A percentile compares a stretch with the other conserved stretches of the same genome.
Evolutionary conservation across 345 rosid species (phyloP).

Genomic region (Euclidium syriacum): DNA sequence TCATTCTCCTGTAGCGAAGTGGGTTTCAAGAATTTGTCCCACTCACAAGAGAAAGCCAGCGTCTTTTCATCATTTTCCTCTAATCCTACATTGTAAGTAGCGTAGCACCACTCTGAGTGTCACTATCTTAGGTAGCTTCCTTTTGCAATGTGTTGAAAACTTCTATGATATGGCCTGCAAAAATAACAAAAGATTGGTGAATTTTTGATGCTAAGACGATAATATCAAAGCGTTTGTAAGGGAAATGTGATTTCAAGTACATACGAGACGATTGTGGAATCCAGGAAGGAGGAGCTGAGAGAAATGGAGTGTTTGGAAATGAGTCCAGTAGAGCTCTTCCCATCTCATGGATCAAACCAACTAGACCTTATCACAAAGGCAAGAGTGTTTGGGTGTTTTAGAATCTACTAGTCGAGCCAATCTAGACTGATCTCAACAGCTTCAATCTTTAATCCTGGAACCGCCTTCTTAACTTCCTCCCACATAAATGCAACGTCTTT

Average conservation of each 20-base stretch:
- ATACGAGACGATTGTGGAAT: constrained; percentile 50
- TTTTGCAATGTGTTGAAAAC: constrained; percentile 41
- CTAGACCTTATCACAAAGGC: not conserved
- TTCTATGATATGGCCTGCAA: constrained; percentile 62
- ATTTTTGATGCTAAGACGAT: no score
- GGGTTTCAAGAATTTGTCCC: constrained; percentile 56
- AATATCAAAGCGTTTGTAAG: no score
- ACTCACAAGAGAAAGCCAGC: constrained; percentile 47
- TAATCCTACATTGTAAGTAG: constrained; percentile 51
- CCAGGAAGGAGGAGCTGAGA: constrained; percentile 51
- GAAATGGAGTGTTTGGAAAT: constrained; percentile 56
- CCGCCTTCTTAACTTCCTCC: constrained; percentile 43
- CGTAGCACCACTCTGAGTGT: constrained; percentile 44
- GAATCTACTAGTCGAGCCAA: constrained; percentile 60
- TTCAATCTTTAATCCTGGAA: constrained; percentile 47
- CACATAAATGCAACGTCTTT: constrained; percentile 56
- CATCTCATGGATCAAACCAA: not conserved
- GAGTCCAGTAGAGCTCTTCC: constrained; percentile 72
- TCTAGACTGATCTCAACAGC: constrained; percentile 61
- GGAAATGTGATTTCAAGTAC: no score
- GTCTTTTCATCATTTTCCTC: constrained; percentile 31
- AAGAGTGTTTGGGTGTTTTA: not conserved
- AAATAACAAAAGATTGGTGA: no score
- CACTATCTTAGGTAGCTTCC: constrained; percentile 49
- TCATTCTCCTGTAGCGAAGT: constrained; percentile 55